phyloP scores from a whole-genome alignment of 169 alveolate genomes.

The Eimeria sp. region DNA sequence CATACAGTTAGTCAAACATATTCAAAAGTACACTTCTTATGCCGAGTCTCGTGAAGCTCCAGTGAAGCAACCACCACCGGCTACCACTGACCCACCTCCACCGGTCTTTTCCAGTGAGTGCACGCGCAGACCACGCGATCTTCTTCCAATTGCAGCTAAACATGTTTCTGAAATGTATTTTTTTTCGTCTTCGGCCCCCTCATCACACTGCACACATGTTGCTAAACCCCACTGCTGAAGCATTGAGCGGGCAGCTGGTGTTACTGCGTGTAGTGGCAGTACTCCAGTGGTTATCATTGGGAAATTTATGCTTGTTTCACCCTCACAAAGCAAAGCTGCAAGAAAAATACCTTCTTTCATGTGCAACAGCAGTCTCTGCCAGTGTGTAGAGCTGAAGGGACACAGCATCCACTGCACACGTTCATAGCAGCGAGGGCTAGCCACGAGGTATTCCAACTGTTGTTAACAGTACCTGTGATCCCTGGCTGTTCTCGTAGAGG shows the following conservation, averaged over 20 bases:
- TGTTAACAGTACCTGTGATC: neutral
- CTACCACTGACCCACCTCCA: conserved; percentile 25
- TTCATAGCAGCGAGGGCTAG: neutral
- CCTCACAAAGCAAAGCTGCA: neutral
- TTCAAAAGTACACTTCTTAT: neutral
- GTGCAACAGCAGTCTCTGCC: neutral
- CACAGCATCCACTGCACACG: neutral
- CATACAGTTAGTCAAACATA: neutral
- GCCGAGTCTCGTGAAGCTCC: neutral
- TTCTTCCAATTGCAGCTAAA: neutral
- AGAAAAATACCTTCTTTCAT: neutral
- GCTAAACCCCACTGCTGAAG: conserved; percentile 26
- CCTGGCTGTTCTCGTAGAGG: neutral
- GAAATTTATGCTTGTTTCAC: neutral
- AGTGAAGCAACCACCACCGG: conserved; percentile 11
- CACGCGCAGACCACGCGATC: neutral
- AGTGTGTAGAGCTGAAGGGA: neutral
- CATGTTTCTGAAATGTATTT: neutral
- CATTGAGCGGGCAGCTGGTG: neutral
- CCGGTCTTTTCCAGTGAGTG: neutral
- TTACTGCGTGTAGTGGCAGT: neutral
- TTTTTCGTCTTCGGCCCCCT: neutral
- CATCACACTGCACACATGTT: neutral
- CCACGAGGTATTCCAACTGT: neutral
- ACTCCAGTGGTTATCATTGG: neutral